Conservation (phyloP, 139 green algal genomes). For the Chlorella sp. region DNA sequence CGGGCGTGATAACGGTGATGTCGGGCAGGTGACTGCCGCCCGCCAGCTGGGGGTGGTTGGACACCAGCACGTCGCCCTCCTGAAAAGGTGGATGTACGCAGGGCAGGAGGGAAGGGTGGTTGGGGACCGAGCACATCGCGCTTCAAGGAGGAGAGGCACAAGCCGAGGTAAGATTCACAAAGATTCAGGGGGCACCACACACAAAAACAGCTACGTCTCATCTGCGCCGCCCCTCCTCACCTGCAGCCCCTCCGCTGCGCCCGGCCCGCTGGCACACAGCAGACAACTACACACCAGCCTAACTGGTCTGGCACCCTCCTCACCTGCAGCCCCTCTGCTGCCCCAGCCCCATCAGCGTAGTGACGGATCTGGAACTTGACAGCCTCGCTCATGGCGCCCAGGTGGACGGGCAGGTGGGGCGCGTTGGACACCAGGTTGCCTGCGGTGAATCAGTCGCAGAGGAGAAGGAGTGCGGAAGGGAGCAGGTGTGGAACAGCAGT, state of each 20-base stretch:
- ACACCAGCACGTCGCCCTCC: slow-evolving; percentile 92
- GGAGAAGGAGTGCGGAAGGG: no score
- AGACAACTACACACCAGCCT: no score
- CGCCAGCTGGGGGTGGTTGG: slow-evolving; percentile 94
- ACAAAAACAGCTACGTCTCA: no score
- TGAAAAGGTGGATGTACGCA: neutral
- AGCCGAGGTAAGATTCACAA: no score
- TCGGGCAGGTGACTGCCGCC: slow-evolving; percentile 96
- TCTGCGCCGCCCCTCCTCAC: no score
- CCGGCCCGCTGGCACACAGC: no score
- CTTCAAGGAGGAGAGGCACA: no score
- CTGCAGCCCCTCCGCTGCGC: slow-evolving; percentile 37
- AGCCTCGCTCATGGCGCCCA: slow-evolving; percentile 95
- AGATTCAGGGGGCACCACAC: no score
- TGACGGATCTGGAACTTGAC: slow-evolving; percentile 88
- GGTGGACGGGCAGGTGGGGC: slow-evolving; percentile 96
- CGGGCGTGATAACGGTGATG: slow-evolving; percentile 98
- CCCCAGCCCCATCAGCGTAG: slow-evolving; percentile 47
- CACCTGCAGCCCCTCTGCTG: slow-evolving; percentile 31
- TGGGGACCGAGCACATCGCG: no score
- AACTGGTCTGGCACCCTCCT: neutral
- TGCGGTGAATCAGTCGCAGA: no score
- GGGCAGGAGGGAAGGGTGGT: no score
- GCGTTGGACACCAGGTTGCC: slow-evolving; percentile 97
- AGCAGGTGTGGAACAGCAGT: no score